Evolutionary conservation across 805 yeast genomes (phyloP), one percentile per base, ranked within the genome.

Genomic region (Starmerella geochares): DNA sequence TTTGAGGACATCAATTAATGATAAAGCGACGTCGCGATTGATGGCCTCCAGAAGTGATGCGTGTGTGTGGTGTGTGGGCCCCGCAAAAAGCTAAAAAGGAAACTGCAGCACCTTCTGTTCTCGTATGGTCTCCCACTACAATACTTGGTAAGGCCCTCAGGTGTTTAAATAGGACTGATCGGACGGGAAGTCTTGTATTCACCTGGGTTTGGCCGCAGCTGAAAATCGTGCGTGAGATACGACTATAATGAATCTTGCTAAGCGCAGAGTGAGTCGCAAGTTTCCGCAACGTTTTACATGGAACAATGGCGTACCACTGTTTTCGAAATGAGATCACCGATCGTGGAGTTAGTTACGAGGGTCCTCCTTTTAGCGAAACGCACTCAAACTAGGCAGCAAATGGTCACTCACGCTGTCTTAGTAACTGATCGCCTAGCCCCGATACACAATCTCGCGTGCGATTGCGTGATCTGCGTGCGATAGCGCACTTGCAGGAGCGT

Each of bases 171-270:
- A 37, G 40, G 40, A 37, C 40, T 37, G 40, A 37, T 37, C 40
- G 40, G 40, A 37, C 40, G 40, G 40, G 40, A 37, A 37, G 40
- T 37, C 40, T 37, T 37, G 40, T 37, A 37, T 37, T 37, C 40
- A 37, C 40, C 40, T 37, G 40, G 40, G 40, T 37, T 37, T 37
- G 40, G 40, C 40, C 40, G 40, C 40, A 37, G 40, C 40, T 37
- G 40, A n/a, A n/a, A n/a, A n/a, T n/a, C n/a, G n/a, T n/a, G n/a
- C n/a, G n/a, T n/a, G n/a, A n/a, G n/a, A n/a, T n/a, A n/a, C n/a
- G n/a, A n/a, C n/a, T n/a, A n/a, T n/a, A n/a, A n/a, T 27, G 10
- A 8, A 27, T 11, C 11, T 27, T 27, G 29, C 29, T 27, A 11
- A 27, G 11, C 11, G 11, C 11, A 27, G 11, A 11, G 29, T 27